Evolutionary conservation across 352 stramenopile genomes (phyloP).

Genomic region (Phytophthora pini): DNA sequence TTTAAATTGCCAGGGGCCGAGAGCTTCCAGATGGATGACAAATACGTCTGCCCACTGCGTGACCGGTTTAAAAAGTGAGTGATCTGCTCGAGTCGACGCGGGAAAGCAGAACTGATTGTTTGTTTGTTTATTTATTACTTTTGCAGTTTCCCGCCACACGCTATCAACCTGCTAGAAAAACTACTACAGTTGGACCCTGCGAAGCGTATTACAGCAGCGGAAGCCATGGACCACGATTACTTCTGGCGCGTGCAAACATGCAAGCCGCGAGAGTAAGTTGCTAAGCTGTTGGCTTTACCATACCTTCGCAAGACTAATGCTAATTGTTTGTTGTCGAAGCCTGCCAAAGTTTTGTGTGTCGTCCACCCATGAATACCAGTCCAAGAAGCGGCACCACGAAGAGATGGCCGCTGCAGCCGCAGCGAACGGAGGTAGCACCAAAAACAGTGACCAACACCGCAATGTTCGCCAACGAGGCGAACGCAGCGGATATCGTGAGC

Average conservation of each 20-base stretch:
- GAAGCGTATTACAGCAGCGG: constrained; percentile 93
- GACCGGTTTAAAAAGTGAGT: constrained; percentile 86
- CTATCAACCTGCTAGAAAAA: constrained; percentile 93
- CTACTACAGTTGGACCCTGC: constrained; percentile 96
- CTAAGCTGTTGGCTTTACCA: background rate
- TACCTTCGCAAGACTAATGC: constrained; percentile 5
- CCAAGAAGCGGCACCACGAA: constrained; percentile 85
- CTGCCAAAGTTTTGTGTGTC: constrained; percentile 87
- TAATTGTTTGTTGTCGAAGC: constrained; percentile 35
- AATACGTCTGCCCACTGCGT: constrained; percentile 74
- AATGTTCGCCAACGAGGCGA: constrained; percentile 39
- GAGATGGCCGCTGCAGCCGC: constrained; percentile 59
- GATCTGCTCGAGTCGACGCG: background rate
- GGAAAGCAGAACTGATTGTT: background rate
- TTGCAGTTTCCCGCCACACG: constrained; percentile 73
- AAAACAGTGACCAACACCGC: constrained; percentile 36
- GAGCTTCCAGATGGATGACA: constrained; percentile 76
- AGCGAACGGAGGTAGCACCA: constrained; percentile 26
- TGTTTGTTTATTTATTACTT: background rate
- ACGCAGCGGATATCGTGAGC: constrained; percentile 39
- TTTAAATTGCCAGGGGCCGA: constrained; percentile 77
- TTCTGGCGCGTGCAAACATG: constrained; percentile 93
- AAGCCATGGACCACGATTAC: constrained; percentile 97
- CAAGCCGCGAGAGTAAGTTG: constrained; percentile 81
- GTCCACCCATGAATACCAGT: constrained; percentile 88